Conservation (phyloP, 441 rosid genomes). For the Viola pubescens region DNA sequence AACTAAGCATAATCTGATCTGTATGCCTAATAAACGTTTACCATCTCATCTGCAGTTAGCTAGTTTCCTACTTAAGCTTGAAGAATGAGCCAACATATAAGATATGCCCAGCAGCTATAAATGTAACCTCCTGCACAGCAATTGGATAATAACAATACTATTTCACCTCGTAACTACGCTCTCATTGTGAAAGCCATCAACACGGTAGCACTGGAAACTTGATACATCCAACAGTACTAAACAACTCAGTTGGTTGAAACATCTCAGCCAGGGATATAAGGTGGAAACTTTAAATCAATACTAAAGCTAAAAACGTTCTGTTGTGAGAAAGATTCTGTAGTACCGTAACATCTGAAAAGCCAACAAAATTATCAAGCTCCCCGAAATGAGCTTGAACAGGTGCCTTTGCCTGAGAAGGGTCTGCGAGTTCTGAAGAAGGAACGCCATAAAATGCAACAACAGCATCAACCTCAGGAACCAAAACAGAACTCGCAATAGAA, state of each 20-base stretch:
- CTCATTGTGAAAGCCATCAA: too few relatives aligned
- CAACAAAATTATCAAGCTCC: slow-evolving; percentile 75
- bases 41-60: too few relatives aligned
- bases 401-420: slow-evolving; percentile 73
- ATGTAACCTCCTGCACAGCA: too few relatives aligned
- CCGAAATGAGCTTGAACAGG: slow-evolving; percentile 92
- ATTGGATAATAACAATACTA: too few relatives aligned
- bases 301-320: not conserved
- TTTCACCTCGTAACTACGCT: too few relatives aligned
- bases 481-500: slow-evolving; percentile 81
- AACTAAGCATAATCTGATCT: too few relatives aligned
- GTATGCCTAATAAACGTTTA: too few relatives aligned
- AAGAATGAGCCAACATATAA: too few relatives aligned
- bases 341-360: slow-evolving; percentile 84
- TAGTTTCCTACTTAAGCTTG: too few relatives aligned
- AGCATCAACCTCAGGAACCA: slow-evolving; percentile 79
- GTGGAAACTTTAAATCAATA: not conserved
- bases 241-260: not conserved
- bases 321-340: slow-evolving; percentile 2
- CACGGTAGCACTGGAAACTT: too few relatives aligned
- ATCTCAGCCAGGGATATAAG: not conserved
- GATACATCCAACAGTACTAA: too few relatives aligned
- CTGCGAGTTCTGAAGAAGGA: slow-evolving; percentile 77
- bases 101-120: too few relatives aligned
- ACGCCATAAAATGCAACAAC: slow-evolving; percentile 87